Conservation (phyloP, 1,284 basidiomycete genomes). For the Trichosporon ovoides region DNA sequence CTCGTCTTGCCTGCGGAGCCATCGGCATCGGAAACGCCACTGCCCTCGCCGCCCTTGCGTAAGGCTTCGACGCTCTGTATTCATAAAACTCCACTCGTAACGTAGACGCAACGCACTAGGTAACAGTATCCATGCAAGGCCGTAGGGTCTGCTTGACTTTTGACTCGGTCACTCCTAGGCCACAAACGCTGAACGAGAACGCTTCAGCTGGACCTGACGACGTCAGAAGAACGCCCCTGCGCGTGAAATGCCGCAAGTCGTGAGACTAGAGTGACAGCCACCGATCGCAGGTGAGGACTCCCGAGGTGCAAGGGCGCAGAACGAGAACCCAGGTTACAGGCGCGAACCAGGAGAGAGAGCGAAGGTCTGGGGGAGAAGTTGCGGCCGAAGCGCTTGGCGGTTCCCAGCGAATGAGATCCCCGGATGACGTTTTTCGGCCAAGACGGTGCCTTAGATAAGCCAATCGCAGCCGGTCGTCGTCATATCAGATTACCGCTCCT, state of each 20-base stretch:
- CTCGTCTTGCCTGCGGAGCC: conserved; percentile 16
- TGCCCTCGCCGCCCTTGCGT: neutral
- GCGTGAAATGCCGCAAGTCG: neutral
- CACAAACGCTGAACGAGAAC: neutral
- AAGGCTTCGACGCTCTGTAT: too few relatives aligned
- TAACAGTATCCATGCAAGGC: neutral
- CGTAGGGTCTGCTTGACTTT: neutral
- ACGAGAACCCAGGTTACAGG: neutral
- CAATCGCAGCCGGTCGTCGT: neutral
- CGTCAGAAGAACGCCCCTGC: too few relatives aligned
- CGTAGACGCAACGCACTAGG: neutral
- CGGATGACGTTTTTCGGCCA: neutral
- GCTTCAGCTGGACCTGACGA: neutral
- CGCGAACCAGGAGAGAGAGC: too few relatives aligned
- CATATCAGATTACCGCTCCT: too few relatives aligned
- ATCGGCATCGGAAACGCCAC: conserved; percentile 6
- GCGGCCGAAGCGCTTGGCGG: neutral
- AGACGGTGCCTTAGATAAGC: neutral
- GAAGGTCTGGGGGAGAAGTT: neutral
- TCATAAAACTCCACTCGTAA: neutral
- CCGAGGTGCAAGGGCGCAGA: neutral
- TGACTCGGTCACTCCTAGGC: too few relatives aligned
- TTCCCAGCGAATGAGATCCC: neutral
- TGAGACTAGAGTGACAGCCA: too few relatives aligned
- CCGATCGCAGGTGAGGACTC: too few relatives aligned